phyloP scores from a whole-genome alignment of 2,329 filamentous ascomycete species.

The Apiospora phragmitis region DNA sequence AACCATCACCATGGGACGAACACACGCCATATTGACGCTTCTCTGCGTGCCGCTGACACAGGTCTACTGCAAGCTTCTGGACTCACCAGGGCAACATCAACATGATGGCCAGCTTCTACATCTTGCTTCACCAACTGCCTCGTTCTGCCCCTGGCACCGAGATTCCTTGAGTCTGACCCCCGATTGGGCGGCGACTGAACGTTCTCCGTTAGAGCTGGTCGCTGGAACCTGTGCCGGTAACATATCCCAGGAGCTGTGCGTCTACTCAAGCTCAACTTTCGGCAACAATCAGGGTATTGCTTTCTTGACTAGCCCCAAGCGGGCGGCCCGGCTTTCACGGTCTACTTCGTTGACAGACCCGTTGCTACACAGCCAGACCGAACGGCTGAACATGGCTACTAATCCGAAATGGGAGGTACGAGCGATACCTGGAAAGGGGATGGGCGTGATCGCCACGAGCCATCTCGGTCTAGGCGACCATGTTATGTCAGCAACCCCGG shows the following conservation, averaged over 20 bases:
- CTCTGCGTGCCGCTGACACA: background rate
- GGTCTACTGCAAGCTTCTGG: background rate
- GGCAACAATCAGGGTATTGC: conserved; percentile 39
- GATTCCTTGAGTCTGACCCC: background rate
- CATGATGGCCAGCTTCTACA: background rate
- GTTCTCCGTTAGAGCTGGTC: background rate
- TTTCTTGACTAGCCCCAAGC: conserved; percentile 36
- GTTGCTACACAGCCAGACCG: conserved; percentile 23
- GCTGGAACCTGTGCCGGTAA: conserved; percentile 8
- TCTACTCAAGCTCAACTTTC: conserved; percentile 36
- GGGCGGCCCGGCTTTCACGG: conserved; percentile 30
- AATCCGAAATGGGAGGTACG: conserved; percentile 33
- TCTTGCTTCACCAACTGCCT: background rate
- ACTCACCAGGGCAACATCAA: background rate
- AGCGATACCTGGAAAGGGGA: conserved; percentile 39
- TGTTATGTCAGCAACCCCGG: conserved; percentile 39
- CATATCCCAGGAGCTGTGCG: conserved; percentile 28
- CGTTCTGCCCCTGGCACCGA: background rate
- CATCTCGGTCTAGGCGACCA: conserved; percentile 37
- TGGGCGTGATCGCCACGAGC: conserved; percentile 36
- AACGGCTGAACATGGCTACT: conserved; percentile 24
- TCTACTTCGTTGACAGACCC: conserved; percentile 29
- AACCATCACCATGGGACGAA: background rate
- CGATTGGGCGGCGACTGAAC: background rate
- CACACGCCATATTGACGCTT: background rate